phyloP scores from a whole-genome alignment of 805 yeast genomes.

The Metschnikowia shivogae region DNA sequence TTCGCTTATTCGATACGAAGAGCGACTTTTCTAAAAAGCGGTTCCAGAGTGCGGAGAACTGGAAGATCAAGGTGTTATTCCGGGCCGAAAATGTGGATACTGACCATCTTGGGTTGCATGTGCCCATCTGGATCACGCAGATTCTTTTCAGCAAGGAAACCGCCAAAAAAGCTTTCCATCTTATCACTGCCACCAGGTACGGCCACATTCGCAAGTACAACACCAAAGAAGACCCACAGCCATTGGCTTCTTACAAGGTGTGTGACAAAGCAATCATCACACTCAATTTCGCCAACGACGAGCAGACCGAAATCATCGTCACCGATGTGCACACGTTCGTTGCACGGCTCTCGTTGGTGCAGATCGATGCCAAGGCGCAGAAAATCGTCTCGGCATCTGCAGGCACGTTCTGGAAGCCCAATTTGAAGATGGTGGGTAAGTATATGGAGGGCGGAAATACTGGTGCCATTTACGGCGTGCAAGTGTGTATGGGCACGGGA shows the following conservation, averaged over 20 bases:
- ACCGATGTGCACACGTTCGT: constrained; percentile 70
- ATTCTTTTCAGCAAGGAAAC: constrained; percentile 43
- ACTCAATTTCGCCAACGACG: constrained; percentile 30
- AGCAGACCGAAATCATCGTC: constrained; percentile 46
- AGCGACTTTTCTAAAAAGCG: constrained; percentile 13
- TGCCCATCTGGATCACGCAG: constrained; percentile 73
- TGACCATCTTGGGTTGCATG: constrained; percentile 71
- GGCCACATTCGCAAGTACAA: constrained; percentile 78
- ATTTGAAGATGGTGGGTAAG: constrained; percentile 60
- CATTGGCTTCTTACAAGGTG: constrained; percentile 52
- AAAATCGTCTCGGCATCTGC: constrained; percentile 40
- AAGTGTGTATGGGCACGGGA: constrained; percentile 33
- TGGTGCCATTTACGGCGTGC: constrained; percentile 74
- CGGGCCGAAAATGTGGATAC: constrained; percentile 80
- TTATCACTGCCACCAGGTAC: constrained; percentile 65
- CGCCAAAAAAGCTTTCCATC: constrained; percentile 39
- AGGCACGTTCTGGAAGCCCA: constrained; percentile 42
- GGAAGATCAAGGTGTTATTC: constrained; percentile 41
- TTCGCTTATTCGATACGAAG: constrained; percentile 30
- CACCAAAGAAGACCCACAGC: constrained; percentile 63
- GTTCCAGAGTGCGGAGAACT: constrained; percentile 15
- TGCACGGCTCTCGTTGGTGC: constrained; percentile 44
- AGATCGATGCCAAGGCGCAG: constrained; percentile 34
- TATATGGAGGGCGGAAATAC: constrained; percentile 47
- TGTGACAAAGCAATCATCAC: constrained; percentile 52